These are phyloP conservation scores for Candida berthetii DNA, from an alignment of 805 yeast genomes.

Conservation along the genomic window DNA sequence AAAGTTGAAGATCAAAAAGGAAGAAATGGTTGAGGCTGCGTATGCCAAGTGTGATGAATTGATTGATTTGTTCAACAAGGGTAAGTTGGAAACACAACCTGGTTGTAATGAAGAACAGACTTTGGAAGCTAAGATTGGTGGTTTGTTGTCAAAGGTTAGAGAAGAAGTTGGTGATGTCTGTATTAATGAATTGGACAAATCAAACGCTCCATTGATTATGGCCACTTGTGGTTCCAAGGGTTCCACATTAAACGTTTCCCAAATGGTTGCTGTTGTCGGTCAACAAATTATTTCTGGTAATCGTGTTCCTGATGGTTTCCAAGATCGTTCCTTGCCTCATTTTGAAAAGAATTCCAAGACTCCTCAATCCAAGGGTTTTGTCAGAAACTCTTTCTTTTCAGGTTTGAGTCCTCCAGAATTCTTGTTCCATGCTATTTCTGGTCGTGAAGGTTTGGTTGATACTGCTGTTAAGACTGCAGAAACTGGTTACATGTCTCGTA, in stretches of 20 bases:
- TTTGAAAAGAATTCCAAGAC: conserved; percentile 93
- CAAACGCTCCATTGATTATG: conserved; percentile 97
- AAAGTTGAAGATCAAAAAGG: conserved; percentile 72
- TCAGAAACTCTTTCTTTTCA: conserved; percentile 88
- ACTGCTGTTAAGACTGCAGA: conserved; percentile 99
- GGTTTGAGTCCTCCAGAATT: conserved; percentile 97
- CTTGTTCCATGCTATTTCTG: conserved; percentile 97
- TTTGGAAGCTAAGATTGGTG: conserved; percentile 95
- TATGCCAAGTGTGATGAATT: conserved; percentile 88
- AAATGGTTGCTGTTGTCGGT: conserved; percentile 99
- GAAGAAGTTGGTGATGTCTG: conserved; percentile 99
- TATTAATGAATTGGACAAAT: conserved; percentile 80
- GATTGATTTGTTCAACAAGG: conserved; percentile 69
- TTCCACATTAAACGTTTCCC: conserved; percentile 95
- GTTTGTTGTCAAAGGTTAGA: conserved; percentile 91
- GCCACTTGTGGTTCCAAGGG: conserved; percentile 99
- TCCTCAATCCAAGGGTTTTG: conserved; percentile 97
- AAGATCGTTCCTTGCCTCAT: conserved; percentile 96
- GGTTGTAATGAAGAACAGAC: conserved; percentile 99
- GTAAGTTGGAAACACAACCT: conserved; percentile 94
- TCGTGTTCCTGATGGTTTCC: conserved; percentile 99
- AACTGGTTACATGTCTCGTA: conserved; percentile 97
- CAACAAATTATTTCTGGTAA: conserved; percentile 98
- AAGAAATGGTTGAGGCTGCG: conserved; percentile 83
- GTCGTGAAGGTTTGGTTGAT: conserved; percentile 99